Conservation (phyloP, 2,329 filamentous ascomycete genomes). For the Leptographium lundbergii region DNA sequence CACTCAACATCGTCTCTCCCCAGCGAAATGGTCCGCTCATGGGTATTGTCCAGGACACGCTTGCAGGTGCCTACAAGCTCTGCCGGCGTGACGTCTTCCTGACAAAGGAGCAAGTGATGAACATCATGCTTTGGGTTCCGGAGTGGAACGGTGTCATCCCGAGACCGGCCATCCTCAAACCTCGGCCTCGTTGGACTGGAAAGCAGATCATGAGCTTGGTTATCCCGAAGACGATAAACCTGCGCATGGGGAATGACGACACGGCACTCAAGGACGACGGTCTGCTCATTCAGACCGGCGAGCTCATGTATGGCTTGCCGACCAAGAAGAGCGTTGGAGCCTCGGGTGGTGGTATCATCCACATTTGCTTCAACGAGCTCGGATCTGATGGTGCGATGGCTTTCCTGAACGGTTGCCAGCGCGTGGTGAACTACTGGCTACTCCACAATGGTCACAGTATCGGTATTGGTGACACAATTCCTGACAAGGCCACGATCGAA, state of each 20-base stretch:
- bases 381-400: slow-evolving; percentile 75
- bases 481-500: slow-evolving; percentile 70
- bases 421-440: slow-evolving; percentile 94
- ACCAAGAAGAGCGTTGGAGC: slow-evolving; percentile 94
- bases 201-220: slow-evolving; percentile 96
- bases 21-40: slow-evolving; percentile 95
- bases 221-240: slow-evolving; percentile 75
- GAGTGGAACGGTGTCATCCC: slow-evolving; percentile 95
- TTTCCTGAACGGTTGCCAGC: slow-evolving; percentile 92
- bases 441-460: slow-evolving; percentile 95
- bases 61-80: slow-evolving; percentile 95
- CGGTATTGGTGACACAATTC: slow-evolving; percentile 95
- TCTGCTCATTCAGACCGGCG: slow-evolving; percentile 70
- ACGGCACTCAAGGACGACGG: slow-evolving; percentile 63
- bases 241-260: slow-evolving; percentile 52
- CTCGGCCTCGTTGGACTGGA: slow-evolving; percentile 86
- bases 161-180: slow-evolving; percentile 85
- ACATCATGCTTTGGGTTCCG: slow-evolving; percentile 93
- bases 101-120: slow-evolving; percentile 86
- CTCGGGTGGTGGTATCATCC: slow-evolving; percentile 78
- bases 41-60: slow-evolving; percentile 98
- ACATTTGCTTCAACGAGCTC: slow-evolving; percentile 92
- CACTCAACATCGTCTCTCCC: slow-evolving; percentile 93
- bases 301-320: slow-evolving; percentile 81
- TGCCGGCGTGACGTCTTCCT: slow-evolving; percentile 87